Conservation (phyloP, 176 grass and related monocot species). For the Juncus inflexus region DNA sequence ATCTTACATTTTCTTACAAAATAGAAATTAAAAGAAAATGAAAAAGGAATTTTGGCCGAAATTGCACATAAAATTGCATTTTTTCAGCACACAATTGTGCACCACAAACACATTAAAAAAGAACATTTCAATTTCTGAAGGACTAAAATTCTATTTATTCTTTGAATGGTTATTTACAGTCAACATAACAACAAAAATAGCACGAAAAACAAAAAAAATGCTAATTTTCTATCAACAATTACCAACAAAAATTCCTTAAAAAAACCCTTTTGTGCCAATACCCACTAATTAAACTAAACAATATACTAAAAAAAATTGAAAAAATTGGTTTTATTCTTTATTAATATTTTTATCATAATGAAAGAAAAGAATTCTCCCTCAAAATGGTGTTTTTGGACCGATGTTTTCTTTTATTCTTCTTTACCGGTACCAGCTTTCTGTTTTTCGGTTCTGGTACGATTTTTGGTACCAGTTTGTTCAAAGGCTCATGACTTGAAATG, state of each 20-base stretch:
- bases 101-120: too few species aligned
- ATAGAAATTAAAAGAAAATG: too few species aligned
- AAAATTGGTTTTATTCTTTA: constrained; percentile 32
- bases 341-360: too few species aligned
- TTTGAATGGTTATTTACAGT: constrained; percentile 28
- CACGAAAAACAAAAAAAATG: constrained; percentile 34
- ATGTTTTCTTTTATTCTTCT: constrained; percentile 54
- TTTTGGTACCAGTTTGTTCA: constrained; percentile 38
- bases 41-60: too few species aligned
- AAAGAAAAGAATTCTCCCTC: constrained; percentile 43
- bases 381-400: constrained; percentile 30
- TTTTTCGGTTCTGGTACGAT: too few species aligned
- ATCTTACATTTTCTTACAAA: too few species aligned
- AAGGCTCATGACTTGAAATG: constrained; percentile 6
- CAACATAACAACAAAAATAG: constrained; percentile 22
- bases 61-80: too few species aligned
- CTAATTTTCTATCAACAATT: constrained; percentile 49
- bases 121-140: too few species aligned
- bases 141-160: constrained; percentile 25
- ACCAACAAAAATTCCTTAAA: constrained; percentile 46
- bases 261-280: constrained; percentile 16
- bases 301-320: constrained; percentile 15
- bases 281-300: constrained; percentile 35
- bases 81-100: too few species aligned
- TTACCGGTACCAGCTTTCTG: constrained; percentile 46